phyloP scores from a whole-genome alignment of 805 yeast genomes.

The Wickerhamomyces ciferrii region DNA sequence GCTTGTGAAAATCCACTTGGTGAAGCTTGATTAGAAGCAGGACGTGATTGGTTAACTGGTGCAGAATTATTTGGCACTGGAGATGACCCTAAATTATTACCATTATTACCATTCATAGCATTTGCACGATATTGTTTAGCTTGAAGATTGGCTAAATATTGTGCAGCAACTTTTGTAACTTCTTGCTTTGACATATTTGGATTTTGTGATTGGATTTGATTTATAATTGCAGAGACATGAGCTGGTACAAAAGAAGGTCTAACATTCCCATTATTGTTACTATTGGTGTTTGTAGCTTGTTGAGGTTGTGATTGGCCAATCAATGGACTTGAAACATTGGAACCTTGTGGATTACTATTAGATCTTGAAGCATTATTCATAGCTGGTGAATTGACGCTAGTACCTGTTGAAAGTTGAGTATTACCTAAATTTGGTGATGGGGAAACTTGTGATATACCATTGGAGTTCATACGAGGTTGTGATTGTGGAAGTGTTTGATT shows the following conservation, averaged over 20 bases:
- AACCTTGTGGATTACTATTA: conserved; percentile 14
- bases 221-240: conserved; percentile 61
- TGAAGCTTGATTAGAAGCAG: background rate
- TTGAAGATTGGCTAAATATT: conserved; percentile 54
- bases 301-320: conserved; percentile 6
- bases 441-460: conserved; percentile 5
- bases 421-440: conserved; percentile 12
- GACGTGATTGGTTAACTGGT: background rate
- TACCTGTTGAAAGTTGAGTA: conserved; percentile 3
- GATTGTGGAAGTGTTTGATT: conserved; percentile 11
- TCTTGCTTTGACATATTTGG: conserved; percentile 60
- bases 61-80: conserved; percentile 7
- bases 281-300: background rate
- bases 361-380: conserved; percentile 9
- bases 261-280: conserved; percentile 7
- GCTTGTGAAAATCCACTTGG: conserved; percentile 4
- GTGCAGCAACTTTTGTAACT: conserved; percentile 61
- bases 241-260: conserved; percentile 41
- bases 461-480: background rate
- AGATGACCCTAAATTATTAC: conserved; percentile 15
- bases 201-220: conserved; percentile 59
- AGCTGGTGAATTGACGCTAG: background rate
- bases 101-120: conserved; percentile 16
- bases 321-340: conserved; percentile 7
- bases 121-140: conserved; percentile 31